Evolutionary conservation across 345 rosid genomes (phyloP).

Genomic region (rapeseed (Brassica napus)): DNA sequence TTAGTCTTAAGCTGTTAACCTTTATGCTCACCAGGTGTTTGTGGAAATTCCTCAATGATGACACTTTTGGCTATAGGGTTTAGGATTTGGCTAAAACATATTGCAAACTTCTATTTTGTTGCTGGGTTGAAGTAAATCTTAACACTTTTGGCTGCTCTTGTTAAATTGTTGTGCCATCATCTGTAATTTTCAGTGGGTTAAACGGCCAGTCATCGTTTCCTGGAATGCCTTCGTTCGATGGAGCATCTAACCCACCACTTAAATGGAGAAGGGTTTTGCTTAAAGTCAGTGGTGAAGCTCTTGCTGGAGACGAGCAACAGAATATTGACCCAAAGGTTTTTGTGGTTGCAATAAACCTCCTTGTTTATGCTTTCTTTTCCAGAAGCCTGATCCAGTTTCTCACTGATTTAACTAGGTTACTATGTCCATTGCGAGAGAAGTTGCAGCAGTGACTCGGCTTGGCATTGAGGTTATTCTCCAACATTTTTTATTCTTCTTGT

Average conservation of each 20-base stretch:
- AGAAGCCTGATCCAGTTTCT: constrained; percentile 20
- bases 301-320: constrained; percentile 78
- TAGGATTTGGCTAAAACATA: not conserved
- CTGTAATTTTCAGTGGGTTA: constrained; percentile 30
- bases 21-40: constrained; percentile 39
- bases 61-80: constrained; percentile 12
- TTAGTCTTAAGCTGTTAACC: not conserved
- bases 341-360: not conserved
- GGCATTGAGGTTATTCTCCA: constrained; percentile 70
- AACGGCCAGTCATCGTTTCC: not conserved
- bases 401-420: constrained; percentile 52
- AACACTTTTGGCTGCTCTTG: not conserved
- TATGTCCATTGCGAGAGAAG: constrained; percentile 94
- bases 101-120: not conserved
- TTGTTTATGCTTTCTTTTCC: constrained; percentile 17
- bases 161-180: not conserved
- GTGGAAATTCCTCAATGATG: constrained; percentile 46
- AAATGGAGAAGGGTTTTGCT: constrained; percentile 95
- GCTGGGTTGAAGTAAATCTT: constrained; percentile 1
- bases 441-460: constrained; percentile 82
- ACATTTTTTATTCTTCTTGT: not conserved
- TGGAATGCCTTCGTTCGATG: constrained; percentile 54
- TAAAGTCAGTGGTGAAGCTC: constrained; percentile 98
- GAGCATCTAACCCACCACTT: constrained; percentile 50
- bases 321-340: constrained; percentile 89